phyloP scores from a whole-genome alignment of 345 rosid genomes.

The Populus simonii region DNA sequence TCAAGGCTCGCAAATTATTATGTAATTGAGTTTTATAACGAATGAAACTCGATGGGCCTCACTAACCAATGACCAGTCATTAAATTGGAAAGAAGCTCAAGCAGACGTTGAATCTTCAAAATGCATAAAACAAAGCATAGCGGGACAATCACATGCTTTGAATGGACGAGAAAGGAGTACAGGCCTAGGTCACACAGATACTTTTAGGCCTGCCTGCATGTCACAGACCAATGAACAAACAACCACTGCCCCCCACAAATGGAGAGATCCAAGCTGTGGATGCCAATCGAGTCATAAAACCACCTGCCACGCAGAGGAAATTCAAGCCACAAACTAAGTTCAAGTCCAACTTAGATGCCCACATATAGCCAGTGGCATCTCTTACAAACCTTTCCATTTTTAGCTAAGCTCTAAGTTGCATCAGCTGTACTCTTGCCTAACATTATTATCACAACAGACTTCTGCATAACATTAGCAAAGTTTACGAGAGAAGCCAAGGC shows the following conservation, averaged over 20 bases:
- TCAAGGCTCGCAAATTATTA: too few relatives aligned
- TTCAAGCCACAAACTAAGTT: neutral
- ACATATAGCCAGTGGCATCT: neutral
- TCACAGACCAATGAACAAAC: neutral
- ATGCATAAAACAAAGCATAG: neutral
- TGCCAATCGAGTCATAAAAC: neutral
- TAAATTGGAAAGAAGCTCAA: neutral
- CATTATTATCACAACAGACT: neutral
- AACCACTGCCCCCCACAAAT: neutral
- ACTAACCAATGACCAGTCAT: neutral
- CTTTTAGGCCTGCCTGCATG: neutral
- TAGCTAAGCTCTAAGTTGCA: neutral
- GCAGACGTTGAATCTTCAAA: neutral
- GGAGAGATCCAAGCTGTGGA: neutral
- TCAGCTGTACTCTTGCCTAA: neutral
- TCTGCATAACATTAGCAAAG: neutral
- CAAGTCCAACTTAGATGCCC: neutral
- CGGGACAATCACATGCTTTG: neutral
- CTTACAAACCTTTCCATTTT: neutral
- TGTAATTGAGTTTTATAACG: neutral
- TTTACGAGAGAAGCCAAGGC: neutral
- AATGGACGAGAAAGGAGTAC: neutral
- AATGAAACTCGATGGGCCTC: neutral
- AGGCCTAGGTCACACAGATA: neutral
- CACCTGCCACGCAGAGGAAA: neutral